phyloP scores from a whole-genome alignment of 2,329 filamentous ascomycete genomes.

The Neospermospora avenae region DNA sequence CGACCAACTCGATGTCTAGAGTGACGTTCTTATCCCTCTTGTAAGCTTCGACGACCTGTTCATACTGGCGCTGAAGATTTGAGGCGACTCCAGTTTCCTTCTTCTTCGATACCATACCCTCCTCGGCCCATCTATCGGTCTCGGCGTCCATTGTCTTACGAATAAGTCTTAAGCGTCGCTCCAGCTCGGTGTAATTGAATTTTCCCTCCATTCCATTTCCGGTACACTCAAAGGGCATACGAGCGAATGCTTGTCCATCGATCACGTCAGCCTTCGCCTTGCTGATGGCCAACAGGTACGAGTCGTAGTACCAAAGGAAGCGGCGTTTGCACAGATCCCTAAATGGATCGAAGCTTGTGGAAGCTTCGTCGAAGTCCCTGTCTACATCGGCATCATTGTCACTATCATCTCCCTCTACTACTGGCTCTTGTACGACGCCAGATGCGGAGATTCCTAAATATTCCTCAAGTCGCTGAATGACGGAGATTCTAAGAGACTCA shows the following conservation, averaged over 20 bases:
- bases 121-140: conserved; percentile 63
- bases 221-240: conserved; percentile 81
- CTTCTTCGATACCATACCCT: conserved; percentile 60
- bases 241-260: conserved; percentile 62
- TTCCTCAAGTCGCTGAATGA: conserved; percentile 81
- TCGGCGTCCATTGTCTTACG: conserved; percentile 71
- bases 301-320: conserved; percentile 94
- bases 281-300: conserved; percentile 71
- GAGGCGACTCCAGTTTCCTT: conserved; percentile 74
- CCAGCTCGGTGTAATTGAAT: conserved; percentile 77
- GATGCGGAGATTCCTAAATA: conserved; percentile 63
- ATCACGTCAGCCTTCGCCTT: conserved; percentile 61
- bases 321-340: conserved; percentile 85
- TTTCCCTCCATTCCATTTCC: conserved; percentile 82
- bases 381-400: conserved; percentile 50
- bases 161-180: conserved; percentile 64
- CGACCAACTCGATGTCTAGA: conserved; percentile 71
- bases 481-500: conserved; percentile 80
- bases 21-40: conserved; percentile 66
- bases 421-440: conserved; percentile 40
- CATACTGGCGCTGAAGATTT: conserved; percentile 79
- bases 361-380: conserved; percentile 43
- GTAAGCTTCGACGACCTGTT: conserved; percentile 75
- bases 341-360: conserved; percentile 75
- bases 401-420: conserved; percentile 36